Evolutionary conservation across 306 rosid genomes (phyloP).

Genomic region (Vigna reflexopilosa): DNA sequence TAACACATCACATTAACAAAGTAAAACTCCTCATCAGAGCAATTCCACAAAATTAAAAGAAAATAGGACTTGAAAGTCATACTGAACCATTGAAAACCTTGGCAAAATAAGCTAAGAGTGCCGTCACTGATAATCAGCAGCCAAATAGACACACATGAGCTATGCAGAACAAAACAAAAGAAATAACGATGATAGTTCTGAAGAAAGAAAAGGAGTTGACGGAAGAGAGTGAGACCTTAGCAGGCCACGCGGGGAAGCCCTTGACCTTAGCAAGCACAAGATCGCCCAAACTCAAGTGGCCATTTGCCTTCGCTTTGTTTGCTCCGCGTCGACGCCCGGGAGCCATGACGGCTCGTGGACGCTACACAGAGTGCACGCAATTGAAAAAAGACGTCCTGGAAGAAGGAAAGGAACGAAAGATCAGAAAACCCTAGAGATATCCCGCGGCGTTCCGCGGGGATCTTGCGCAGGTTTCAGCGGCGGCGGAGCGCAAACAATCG

Average conservation of each 20-base stretch:
- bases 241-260: slow-evolving; percentile 99
- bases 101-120: slow-evolving; percentile 19
- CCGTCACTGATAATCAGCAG: slow-evolving; percentile 12
- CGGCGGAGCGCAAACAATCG: slow-evolving; percentile 40
- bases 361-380: slow-evolving; percentile 44
- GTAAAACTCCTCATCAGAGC: slow-evolving; percentile 13
- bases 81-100: not conserved
- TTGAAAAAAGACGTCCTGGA: slow-evolving; percentile 42
- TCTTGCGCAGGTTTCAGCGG: slow-evolving; percentile 44
- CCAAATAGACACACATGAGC: not conserved
- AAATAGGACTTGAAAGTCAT: not conserved
- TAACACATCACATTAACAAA: not conserved
- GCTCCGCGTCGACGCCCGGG: slow-evolving; percentile 96
- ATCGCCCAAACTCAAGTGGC: slow-evolving; percentile 86
- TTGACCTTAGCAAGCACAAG: slow-evolving; percentile 99
- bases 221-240: slow-evolving; percentile 67
- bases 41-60: not conserved
- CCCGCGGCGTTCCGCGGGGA: slow-evolving; percentile 54
- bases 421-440: slow-evolving; percentile 65
- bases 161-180: not conserved
- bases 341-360: slow-evolving; percentile 67
- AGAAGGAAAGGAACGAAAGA: slow-evolving; percentile 1
- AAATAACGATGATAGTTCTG: too few relatives aligned
- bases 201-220: slow-evolving; percentile 9
- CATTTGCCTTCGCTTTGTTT: slow-evolving; percentile 71